These are phyloP conservation scores for Eucommia ulmoides DNA, from an alignment of 257 asterid species.

Conservation along the genomic window DNA sequence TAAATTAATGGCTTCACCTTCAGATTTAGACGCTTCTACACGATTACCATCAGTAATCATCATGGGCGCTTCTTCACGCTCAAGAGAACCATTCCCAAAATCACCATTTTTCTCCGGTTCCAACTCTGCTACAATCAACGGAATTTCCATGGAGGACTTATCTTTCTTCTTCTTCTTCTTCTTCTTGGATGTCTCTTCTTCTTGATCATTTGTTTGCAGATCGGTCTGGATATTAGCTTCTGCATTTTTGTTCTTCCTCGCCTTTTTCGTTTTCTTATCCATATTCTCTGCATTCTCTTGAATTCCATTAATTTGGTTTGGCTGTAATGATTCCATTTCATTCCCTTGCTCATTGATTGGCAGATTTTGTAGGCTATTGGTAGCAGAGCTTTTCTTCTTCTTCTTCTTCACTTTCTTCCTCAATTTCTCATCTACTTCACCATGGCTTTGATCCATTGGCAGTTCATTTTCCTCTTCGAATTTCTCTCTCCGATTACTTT, in stretches of 20 bases:
- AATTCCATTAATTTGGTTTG: conserved; percentile 14
- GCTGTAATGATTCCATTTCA: conserved; percentile 11
- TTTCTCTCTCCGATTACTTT: conserved; percentile 10
- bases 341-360: conserved; percentile 15
- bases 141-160: conserved; percentile 11
- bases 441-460: conserved; percentile 8
- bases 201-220: no score
- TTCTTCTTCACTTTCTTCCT: conserved; percentile 2
- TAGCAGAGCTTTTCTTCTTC: conserved; percentile 7
- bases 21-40: conserved; percentile 12
- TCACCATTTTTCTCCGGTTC: conserved; percentile 11
- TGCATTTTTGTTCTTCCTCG: conserved; percentile 22
- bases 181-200: conserved; percentile 24
- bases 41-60: conserved; percentile 19
- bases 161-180: conserved; percentile 20
- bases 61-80: conserved; percentile 14
- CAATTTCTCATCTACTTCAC: no score
- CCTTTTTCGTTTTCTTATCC: conserved; percentile 23
- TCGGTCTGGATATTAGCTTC: conserved; percentile 21
- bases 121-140: conserved; percentile 4
- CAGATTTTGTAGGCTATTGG: conserved; percentile 9
- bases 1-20: conserved; percentile 36
- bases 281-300: conserved; percentile 12
- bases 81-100: neutral
- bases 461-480: conserved; percentile 10